phyloP scores from a whole-genome alignment of 768 basidiomycete genomes.

The Boletus rubroflammeus region DNA sequence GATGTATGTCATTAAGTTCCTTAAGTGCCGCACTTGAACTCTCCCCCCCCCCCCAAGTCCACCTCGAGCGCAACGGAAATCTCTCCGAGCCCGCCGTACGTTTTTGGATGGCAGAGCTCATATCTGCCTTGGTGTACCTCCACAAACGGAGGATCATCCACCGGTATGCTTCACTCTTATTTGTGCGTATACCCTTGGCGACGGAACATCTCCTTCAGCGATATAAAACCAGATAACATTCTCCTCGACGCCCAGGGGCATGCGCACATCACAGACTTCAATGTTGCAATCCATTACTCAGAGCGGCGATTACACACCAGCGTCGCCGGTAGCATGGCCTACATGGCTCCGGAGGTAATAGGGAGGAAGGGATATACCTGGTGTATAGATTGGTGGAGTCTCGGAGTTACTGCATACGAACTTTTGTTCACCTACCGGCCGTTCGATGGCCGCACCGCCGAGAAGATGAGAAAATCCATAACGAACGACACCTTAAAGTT shows the following conservation, averaged over 20 bases:
- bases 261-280: conserved; percentile 97
- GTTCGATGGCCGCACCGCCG: conserved; percentile 86
- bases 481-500: conserved; percentile 74
- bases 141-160: conserved; percentile 93
- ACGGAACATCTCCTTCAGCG: conserved; percentile 44
- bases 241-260: conserved; percentile 91
- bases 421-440: conserved; percentile 80
- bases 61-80: conserved; percentile 67
- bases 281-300: conserved; percentile 97
- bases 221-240: conserved; percentile 97
- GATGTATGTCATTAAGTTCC: conserved; percentile 47
- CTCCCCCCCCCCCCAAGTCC: conserved; percentile 49
- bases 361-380: conserved; percentile 89
- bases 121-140: conserved; percentile 81
- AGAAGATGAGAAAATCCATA: conserved; percentile 86
- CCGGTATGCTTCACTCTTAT: conserved; percentile 51
- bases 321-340: conserved; percentile 97
- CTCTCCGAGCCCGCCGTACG: conserved; percentile 70
- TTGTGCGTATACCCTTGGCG: conserved; percentile 2
- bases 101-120: conserved; percentile 89
- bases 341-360: conserved; percentile 99
- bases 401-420: conserved; percentile 88
- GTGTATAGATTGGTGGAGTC: conserved; percentile 94
- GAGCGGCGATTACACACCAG: conserved; percentile 84
- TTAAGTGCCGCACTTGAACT: neutral